Evolutionary conservation across 2,329 filamentous ascomycete species (phyloP), one percentile per base, ranked within the genome.

Genomic region (Parastagonospora avenae): DNA sequence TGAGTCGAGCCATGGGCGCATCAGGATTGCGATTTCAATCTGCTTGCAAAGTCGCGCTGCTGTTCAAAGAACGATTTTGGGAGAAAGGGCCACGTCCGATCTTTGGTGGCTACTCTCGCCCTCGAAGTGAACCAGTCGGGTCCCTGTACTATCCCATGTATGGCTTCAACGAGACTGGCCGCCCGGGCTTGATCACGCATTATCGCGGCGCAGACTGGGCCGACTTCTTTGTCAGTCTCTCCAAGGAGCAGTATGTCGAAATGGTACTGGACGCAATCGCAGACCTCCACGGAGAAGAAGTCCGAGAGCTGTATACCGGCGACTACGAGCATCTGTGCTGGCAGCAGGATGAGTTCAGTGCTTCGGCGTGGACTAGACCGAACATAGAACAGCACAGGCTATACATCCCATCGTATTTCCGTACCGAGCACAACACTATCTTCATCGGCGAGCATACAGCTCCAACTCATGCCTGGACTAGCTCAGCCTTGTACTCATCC

Each of bases 361-460:
- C 19, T 10, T 28, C 38, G 1, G 38, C 38, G 19, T 40, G 38
- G 38, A 11, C 19, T 2, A 28, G 38, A 10, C 38, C 38, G 19
- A 24, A 40, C 28, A 12, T 40, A 4, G n/a, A 12, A 24, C 38
- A 40, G 38, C 19, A 16, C 8, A 11, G 8, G 19, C 12, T 40
- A 19, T 40, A 40, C 28, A 40, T 40, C 4, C 38, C 38, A 4
- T 19, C 38, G 19, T 40, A 40, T 28, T 24, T 28, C 28, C 19
- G 19, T 6, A 40, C 38, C 12, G 38, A 40, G 38, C 19, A 28
- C n/a, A 40, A 40, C 27, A 28, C 19, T 4, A 29, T 40, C n/a
- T 40, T 40, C 19, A 29, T 40, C n/a, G 38, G 44, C 35, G 38
- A 47, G 8, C 44, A 41, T 11, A 47, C 44, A 4, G 44, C 44